phyloP scores from a whole-genome alignment of 768 basidiomycete species.

The Naganishia vaughanmartiniae region DNA sequence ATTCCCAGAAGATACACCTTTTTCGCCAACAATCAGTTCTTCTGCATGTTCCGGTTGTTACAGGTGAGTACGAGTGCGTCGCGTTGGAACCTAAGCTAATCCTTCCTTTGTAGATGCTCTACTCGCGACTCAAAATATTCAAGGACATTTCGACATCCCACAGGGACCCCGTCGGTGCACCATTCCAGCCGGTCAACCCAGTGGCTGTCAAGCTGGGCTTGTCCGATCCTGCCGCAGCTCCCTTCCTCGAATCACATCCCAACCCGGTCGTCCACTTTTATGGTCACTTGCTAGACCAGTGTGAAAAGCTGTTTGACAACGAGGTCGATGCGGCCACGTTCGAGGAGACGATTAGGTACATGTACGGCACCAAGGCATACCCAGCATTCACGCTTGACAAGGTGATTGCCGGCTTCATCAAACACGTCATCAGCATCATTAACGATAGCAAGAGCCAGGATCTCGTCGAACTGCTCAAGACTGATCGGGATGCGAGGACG shows the following conservation, averaged over 20 bases:
- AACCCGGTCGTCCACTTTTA: constrained; percentile 71
- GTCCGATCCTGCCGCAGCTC: constrained; percentile 60
- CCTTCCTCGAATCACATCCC: constrained; percentile 44
- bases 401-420: constrained; percentile 79
- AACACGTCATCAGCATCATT: constrained; percentile 87
- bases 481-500: constrained; percentile 56
- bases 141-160: constrained; percentile 70
- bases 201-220: constrained; percentile 79
- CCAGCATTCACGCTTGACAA: constrained; percentile 91
- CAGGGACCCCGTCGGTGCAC: constrained; percentile 57
- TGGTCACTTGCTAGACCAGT: constrained; percentile 79
- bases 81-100: constrained; percentile 6
- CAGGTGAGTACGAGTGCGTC: constrained; percentile 62
- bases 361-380: constrained; percentile 68
- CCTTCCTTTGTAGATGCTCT: constrained; percentile 64
- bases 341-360: constrained; percentile 90
- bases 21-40: constrained; percentile 90
- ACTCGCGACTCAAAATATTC: constrained; percentile 79
- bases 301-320: constrained; percentile 88
- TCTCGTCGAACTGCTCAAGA: constrained; percentile 71
- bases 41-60: constrained; percentile 78
- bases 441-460: constrained; percentile 84
- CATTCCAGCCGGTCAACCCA: constrained; percentile 59
- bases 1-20: constrained; percentile 55
- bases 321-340: constrained; percentile 89